phyloP scores from a whole-genome alignment of 2,329 filamentous ascomycete species.

The Cadophora sp. region DNA sequence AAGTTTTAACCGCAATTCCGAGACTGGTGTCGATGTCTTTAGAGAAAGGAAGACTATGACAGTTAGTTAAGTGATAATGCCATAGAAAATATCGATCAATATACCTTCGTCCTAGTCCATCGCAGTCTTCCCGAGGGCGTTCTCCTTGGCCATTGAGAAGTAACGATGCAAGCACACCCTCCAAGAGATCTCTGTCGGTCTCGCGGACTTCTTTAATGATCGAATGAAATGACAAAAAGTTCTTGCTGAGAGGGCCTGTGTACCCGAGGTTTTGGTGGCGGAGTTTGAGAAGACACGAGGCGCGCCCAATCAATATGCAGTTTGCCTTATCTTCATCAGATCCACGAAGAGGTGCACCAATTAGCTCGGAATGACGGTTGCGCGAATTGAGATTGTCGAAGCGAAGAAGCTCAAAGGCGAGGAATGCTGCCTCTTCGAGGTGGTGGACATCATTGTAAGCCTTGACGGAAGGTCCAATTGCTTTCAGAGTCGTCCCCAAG shows the following conservation, averaged over 20 bases:
- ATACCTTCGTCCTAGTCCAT: conserved; percentile 76
- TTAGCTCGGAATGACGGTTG: conserved; percentile 60
- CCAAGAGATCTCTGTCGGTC: conserved; percentile 80
- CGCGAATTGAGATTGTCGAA: conserved; percentile 79
- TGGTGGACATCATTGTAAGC: conserved; percentile 49
- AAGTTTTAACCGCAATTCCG: conserved; percentile 81
- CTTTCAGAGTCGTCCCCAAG: conserved; percentile 71
- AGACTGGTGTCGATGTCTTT: conserved; percentile 76
- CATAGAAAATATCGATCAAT: conserved; percentile 39
- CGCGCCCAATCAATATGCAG: conserved; percentile 83
- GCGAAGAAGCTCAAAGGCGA: conserved; percentile 85
- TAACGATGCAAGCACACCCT: conserved; percentile 81
- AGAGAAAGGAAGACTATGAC: conserved; percentile 67
- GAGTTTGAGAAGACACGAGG: conserved; percentile 82
- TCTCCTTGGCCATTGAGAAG: conserved; percentile 82
- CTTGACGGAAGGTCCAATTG: conserved; percentile 61
- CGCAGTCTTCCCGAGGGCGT: conserved; percentile 65
- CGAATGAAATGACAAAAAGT: conserved; percentile 85
- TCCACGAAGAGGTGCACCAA: conserved; percentile 61
- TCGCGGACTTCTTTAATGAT: conserved; percentile 81
- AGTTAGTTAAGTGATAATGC: conserved; percentile 22
- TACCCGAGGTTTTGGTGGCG: conserved; percentile 88
- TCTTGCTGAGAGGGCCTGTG: conserved; percentile 91
- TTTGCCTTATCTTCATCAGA: conserved; percentile 77
- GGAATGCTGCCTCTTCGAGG: conserved; percentile 78